A percentile compares a stretch with the other conserved stretches of the same genome.
phyloP scores from a whole-genome alignment of 345 rosid species.

The Eucalyptus viminalis region DNA sequence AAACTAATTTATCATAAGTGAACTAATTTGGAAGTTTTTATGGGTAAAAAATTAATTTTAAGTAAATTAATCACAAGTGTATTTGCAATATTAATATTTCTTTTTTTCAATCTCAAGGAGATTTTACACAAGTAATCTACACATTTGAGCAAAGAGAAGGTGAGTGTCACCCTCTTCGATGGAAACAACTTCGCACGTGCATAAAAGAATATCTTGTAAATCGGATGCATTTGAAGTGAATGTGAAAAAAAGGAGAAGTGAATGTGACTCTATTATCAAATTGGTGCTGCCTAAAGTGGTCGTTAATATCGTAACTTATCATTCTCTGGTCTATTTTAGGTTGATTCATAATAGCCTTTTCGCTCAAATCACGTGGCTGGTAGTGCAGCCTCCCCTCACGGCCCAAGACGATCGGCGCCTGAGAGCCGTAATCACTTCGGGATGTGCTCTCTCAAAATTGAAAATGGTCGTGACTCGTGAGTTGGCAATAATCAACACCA shows the following conservation, averaged over 20 bases:
- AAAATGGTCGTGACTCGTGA: background rate
- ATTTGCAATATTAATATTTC: no score
- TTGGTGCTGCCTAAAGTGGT: background rate
- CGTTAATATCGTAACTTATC: background rate
- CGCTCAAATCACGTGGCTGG: no score
- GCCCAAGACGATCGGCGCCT: background rate
- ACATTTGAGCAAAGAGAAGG: no score
- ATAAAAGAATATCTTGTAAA: no score
- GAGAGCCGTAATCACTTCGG: background rate
- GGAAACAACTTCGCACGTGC: background rate
- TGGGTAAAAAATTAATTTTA: no score
- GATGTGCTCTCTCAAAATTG: background rate
- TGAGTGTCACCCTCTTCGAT: background rate
- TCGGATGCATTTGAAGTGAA: background rate
- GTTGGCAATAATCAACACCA: background rate
- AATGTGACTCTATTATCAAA: background rate
- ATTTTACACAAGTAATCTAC: no score
- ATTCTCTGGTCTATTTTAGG: no score
- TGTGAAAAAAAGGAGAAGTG: no score
- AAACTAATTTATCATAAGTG: accelerated
- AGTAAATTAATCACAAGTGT: accelerated
- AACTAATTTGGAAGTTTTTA: accelerated
- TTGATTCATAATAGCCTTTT: background rate
- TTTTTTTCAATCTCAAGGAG: no score
- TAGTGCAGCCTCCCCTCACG: no score